phyloP scores from a whole-genome alignment of 768 basidiomycete species.

The Pholiota microspora region DNA sequence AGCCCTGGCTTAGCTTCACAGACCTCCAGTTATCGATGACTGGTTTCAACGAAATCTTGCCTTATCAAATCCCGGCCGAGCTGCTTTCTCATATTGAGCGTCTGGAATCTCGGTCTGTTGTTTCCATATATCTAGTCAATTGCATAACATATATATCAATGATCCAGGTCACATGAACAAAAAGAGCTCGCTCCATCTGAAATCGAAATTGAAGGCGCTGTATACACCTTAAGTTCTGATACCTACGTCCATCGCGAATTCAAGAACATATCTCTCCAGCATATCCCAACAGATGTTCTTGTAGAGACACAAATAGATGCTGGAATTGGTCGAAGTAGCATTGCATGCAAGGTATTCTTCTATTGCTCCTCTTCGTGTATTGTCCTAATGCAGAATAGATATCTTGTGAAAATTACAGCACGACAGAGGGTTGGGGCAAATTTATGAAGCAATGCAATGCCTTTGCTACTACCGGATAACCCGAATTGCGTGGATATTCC shows the following conservation, averaged over 20 bases:
- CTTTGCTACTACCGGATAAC: constrained; percentile 27
- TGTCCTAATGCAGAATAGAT: constrained; percentile 35
- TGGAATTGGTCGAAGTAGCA: constrained; percentile 19
- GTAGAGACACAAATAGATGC: constrained; percentile 15
- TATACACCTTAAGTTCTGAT: constrained; percentile 13
- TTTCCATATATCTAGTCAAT: background rate
- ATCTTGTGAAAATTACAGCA: constrained; percentile 33
- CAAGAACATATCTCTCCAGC: constrained; percentile 4
- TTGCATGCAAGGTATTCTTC: constrained; percentile 51
- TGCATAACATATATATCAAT: background rate
- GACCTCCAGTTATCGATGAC: constrained; percentile 6
- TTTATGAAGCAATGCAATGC: constrained; percentile 33
- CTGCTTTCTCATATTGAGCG: background rate
- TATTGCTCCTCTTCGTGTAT: background rate
- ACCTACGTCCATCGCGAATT: constrained; percentile 11
- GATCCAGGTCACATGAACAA: background rate
- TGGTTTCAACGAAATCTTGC: background rate
- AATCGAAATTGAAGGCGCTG: constrained; percentile 3
- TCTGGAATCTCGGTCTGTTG: background rate
- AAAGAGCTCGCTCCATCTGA: constrained; percentile 6
- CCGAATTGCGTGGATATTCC: background rate
- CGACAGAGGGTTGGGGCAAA: constrained; percentile 41
- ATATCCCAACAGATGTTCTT: constrained; percentile 4
- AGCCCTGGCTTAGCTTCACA: background rate
- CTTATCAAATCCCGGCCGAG: constrained; percentile 1